phyloP scores from a whole-genome alignment of 2,329 filamentous ascomycete genomes.

The Stromatinia cepivora region DNA sequence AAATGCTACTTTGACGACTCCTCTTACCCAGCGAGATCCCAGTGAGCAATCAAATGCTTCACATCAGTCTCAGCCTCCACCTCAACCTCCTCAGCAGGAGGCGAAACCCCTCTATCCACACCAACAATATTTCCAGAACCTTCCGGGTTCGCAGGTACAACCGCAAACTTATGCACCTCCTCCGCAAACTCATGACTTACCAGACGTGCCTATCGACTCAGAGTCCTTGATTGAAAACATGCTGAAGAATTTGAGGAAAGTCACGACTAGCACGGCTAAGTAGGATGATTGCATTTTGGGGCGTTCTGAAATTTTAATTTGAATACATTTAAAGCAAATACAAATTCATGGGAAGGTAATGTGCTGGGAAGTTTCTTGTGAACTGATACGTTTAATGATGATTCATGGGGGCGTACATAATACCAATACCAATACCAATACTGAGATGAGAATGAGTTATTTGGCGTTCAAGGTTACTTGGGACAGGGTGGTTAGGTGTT shows the following conservation, averaged over 20 bases:
- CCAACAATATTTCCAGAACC: conserved; percentile 34
- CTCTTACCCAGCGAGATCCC: conserved; percentile 9
- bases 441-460: conserved; percentile 13
- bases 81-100: conserved; percentile 17
- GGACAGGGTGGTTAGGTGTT: conserved; percentile 6
- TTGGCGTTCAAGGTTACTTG: conserved; percentile 5
- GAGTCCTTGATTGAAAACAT: conserved; percentile 52
- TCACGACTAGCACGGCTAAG: conserved; percentile 4
- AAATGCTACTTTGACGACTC: conserved; percentile 2
- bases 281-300: not conserved
- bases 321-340: not conserved
- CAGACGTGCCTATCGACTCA: conserved; percentile 40
- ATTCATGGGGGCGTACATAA: conserved; percentile 20
- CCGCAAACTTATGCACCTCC: conserved; percentile 5
- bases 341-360: not conserved
- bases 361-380: not conserved
- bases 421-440: conserved; percentile 7
- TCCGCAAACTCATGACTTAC: conserved; percentile 31
- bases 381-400: conserved; percentile 13
- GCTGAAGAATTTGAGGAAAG: conserved; percentile 51
- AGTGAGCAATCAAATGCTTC: conserved; percentile 12
- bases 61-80: conserved; percentile 17
- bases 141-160: not conserved
- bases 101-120: conserved; percentile 32
- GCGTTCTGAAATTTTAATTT: not conserved